Evolutionary conservation across 345 rosid genomes (phyloP), one percentile per base, ranked within the genome.

Genomic region (Citrus glauca): DNA sequence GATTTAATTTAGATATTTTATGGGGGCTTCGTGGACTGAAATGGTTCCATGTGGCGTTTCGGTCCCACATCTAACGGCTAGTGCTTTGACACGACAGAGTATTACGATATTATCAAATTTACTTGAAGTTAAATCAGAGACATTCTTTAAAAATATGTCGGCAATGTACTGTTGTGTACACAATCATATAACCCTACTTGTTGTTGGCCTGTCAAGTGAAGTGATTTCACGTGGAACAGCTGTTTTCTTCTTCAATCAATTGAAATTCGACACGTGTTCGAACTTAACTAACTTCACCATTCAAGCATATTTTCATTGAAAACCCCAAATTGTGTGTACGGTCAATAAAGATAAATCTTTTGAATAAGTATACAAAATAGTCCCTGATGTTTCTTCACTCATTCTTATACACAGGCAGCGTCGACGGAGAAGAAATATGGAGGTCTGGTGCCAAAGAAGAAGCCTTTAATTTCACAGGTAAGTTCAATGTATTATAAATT

Each of bases 361-460:
- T 17, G 37, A 64, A 64, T 17, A 17, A 30, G 8, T 33, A 19
- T 9, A 1, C 69, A 19, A 4, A 19, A 19, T 32, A 32, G 69
- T 33, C 69, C 69, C 32, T 59, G 37, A 63, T 28, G 22, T 63
- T 63, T 63, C 9, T 13, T 45, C 0, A n/a, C 8, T 59, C 24
- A 7, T 59, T 35, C 48, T 24, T 5, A 45, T 77, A 48, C 53
- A 1, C n/a, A 89, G 89, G 89, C 10, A 45, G 11, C 82, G 1
- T 35, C 84, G 3, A 20, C 38, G 76, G 85, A 57, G 61, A 87
- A 85, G 64, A 94, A 91, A 60, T 94, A 94, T 6, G 95, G 92
- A 76, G 97, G 91, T 22, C 86, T 94, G 25, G 87, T 69, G n/a
- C 94, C 97, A 28, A 94, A 87, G 87, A 94, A 94, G 89, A 94